Evolutionary conservation across 2,329 filamentous ascomycete genomes (phyloP).

Genomic region (Thielaviopsis punctulata): DNA sequence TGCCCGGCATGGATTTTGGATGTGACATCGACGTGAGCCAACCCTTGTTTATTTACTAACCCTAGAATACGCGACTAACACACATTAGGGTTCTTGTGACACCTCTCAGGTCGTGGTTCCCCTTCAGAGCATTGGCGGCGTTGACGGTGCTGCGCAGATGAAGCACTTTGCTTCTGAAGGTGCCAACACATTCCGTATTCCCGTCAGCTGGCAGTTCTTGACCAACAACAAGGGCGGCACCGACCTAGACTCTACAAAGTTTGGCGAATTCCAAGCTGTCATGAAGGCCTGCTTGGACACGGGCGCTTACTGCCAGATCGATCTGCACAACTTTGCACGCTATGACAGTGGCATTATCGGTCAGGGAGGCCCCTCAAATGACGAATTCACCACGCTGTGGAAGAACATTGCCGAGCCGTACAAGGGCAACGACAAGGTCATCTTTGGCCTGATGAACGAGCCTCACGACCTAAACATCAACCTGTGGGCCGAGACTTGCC

Average conservation of each 20-base stretch:
- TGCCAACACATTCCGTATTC: constrained; percentile 39
- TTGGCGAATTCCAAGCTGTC: constrained; percentile 35
- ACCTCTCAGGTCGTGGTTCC: constrained; percentile 19
- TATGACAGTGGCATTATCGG: constrained; percentile 47
- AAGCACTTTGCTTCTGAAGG: constrained; percentile 34
- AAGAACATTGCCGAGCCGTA: constrained; percentile 40
- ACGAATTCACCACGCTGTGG: constrained; percentile 42
- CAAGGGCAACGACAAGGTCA: constrained; percentile 31
- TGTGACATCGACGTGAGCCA: constrained; percentile 23
- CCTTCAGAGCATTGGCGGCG: constrained; percentile 15
- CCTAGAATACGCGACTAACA: not conserved
- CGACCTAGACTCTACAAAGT: constrained; percentile 29
- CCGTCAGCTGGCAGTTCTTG: constrained; percentile 40
- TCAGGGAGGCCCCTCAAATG: constrained; percentile 44
- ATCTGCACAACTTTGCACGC: constrained; percentile 41
- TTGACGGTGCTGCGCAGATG: constrained; percentile 33
- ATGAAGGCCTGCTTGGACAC: constrained; percentile 38
- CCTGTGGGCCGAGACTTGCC: constrained; percentile 42
- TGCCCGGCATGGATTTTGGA: constrained; percentile 27
- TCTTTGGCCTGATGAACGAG: constrained; percentile 55
- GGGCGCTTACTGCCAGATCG: constrained; percentile 41
- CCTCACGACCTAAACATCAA: constrained; percentile 42
- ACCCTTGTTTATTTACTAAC: not conserved
- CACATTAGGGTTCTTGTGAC: constrained; percentile 19
- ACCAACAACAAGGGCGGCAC: constrained; percentile 33